Percentiles rank a stretch among this genome's conserved stretches.
Evolutionary conservation across 2,329 filamentous ascomycete species (phyloP).

Genomic region (Scleromitrula shiraiana): DNA sequence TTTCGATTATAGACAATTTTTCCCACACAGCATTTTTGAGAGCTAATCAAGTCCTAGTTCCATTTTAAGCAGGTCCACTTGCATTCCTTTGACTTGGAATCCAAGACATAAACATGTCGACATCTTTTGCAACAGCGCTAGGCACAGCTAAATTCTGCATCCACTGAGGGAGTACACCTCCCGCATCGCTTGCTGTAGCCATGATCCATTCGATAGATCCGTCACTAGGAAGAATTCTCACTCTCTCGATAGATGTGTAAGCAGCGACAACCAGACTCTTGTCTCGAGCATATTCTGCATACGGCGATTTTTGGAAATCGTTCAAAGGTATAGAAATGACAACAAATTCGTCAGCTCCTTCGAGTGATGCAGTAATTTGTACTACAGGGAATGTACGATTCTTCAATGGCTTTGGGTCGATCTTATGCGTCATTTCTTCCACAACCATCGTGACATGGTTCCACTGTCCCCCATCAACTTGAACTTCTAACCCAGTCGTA

Average conservation of each 20-base stretch:
- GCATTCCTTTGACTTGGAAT: conserved; percentile 31
- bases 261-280: conserved; percentile 46
- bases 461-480: conserved; percentile 36
- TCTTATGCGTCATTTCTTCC: conserved; percentile 58
- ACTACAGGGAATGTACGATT: conserved; percentile 61
- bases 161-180: conserved; percentile 56
- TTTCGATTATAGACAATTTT: too few species aligned
- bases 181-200: conserved; percentile 66
- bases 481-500: conserved; percentile 34
- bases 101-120: conserved; percentile 60
- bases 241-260: conserved; percentile 59
- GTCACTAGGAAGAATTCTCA: conserved; percentile 31
- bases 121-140: conserved; percentile 60
- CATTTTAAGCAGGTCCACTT: too few species aligned
- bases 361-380: conserved; percentile 46
- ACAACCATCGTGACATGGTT: conserved; percentile 41
- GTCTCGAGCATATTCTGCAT: conserved; percentile 31
- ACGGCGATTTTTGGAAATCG: conserved; percentile 33
- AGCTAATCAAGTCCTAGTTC: too few species aligned
- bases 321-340: conserved; percentile 49
- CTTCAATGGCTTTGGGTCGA: conserved; percentile 49
- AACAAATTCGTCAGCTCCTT: conserved; percentile 39
- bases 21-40: too few species aligned
- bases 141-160: conserved; percentile 58
- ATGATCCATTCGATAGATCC: conserved; percentile 64